phyloP scores from a whole-genome alignment of 2,329 filamentous ascomycete genomes.

The Ceratocystiopsis brevicomis region DNA sequence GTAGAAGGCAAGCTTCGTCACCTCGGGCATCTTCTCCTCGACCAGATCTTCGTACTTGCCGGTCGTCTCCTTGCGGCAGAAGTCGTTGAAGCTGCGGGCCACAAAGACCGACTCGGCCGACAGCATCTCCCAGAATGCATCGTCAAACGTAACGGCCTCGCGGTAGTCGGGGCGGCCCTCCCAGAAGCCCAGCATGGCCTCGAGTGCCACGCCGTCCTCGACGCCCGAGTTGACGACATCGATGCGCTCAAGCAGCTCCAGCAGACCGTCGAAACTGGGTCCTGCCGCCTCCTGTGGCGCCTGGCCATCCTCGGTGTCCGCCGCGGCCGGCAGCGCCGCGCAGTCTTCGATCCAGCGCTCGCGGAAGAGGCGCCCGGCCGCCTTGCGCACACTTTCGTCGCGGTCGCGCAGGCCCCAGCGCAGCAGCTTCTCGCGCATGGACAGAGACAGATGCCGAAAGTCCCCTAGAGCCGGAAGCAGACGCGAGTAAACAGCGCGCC shows the following conservation, averaged over 20 bases:
- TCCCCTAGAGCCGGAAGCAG: slow-evolving; percentile 78
- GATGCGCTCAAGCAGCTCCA: slow-evolving; percentile 84
- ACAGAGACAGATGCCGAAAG: slow-evolving; percentile 81
- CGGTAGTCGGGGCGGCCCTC: slow-evolving; percentile 71
- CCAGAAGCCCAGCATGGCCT: slow-evolving; percentile 96
- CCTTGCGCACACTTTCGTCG: slow-evolving; percentile 86
- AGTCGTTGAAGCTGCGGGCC: slow-evolving; percentile 83
- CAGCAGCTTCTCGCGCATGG: slow-evolving; percentile 86
- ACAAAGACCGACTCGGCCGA: slow-evolving; percentile 79
- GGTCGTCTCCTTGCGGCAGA: slow-evolving; percentile 57
- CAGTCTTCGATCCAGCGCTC: slow-evolving; percentile 98
- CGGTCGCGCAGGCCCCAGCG: slow-evolving; percentile 88
- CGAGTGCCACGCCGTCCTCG: slow-evolving; percentile 75
- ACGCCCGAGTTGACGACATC: slow-evolving; percentile 80
- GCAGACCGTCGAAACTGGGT: slow-evolving; percentile 62
- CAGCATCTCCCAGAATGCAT: slow-evolving; percentile 62
- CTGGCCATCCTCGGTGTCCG: slow-evolving; percentile 25
- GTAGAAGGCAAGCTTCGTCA: slow-evolving; percentile 76
- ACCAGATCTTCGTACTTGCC: slow-evolving; percentile 56
- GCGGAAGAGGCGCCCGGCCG: slow-evolving; percentile 72
- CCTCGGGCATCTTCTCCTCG: slow-evolving; percentile 89
- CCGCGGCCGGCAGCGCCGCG: slow-evolving; percentile 44
- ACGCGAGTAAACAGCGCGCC: slow-evolving; percentile 70
- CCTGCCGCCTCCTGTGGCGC: slow-evolving; percentile 36
- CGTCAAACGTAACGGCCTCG: slow-evolving; percentile 51